phyloP scores from a whole-genome alignment of 2,329 filamentous ascomycete genomes.

The Aureobasidium sp. region DNA sequence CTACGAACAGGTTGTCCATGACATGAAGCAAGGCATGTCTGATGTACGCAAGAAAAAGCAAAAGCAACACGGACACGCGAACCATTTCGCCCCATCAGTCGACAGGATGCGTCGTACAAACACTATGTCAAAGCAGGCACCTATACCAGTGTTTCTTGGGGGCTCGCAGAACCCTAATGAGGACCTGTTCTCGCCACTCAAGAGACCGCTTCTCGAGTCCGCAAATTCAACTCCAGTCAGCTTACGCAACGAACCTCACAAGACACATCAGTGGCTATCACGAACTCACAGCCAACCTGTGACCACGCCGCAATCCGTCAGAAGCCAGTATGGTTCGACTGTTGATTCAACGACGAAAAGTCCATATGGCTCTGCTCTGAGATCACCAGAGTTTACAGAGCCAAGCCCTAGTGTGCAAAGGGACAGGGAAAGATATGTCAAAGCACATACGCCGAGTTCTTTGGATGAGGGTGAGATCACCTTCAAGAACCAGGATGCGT shows the following conservation, averaged over 20 bases:
- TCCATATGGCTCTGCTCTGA: not conserved
- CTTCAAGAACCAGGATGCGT: not conserved
- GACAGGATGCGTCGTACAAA: not conserved
- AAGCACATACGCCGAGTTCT: not conserved
- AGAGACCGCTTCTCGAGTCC: slow-evolving; percentile 15
- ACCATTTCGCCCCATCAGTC: not conserved
- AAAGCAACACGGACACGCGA: not conserved
- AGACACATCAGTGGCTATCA: not conserved
- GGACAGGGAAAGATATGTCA: not conserved
- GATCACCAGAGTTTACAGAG: not conserved
- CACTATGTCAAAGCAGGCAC: not conserved
- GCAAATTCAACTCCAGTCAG: not conserved
- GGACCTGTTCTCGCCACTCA: slow-evolving; percentile 30
- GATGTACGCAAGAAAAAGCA: not conserved
- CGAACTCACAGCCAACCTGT: slow-evolving; percentile 1
- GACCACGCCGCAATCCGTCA: not conserved
- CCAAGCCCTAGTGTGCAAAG: not conserved
- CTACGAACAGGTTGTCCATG: slow-evolving; percentile 29
- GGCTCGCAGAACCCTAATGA: slow-evolving; percentile 21
- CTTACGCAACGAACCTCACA: not conserved
- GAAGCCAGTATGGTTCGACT: not conserved
- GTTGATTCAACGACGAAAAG: not conserved
- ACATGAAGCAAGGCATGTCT: slow-evolving; percentile 28
- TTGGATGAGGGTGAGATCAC: not conserved
- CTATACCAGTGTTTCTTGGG: not conserved